Base-by-base conservation (phyloP, 148 eudicot genomes). In the Vaccinium vitisidaea region DNA sequence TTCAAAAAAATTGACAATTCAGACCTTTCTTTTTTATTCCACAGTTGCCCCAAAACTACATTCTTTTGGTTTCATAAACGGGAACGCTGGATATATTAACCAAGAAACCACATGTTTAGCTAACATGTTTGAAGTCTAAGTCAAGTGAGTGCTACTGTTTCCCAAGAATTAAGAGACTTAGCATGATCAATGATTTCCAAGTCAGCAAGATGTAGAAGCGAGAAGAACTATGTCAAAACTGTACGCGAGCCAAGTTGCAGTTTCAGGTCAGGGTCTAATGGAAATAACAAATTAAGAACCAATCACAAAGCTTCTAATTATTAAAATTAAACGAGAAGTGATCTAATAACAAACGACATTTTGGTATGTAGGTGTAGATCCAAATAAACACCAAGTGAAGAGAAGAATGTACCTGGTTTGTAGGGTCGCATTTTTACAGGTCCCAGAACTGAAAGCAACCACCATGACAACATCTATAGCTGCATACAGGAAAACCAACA, bases 401-500 rank as follows among this genome's bases (percentile, higher is more conserved):
- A 63, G 52, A 16, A 48, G 27, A 32, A 54, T 49, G 70, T 69
- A 85, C 80, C 19, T 58, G 56, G 84, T 52, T 84, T 75, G 36
- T 80, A 32, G 36, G 30, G 11, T 74, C 54, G 69, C 12, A 16
- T 14, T 74, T 67, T 78, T 83, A 80, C 94, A 97, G 98, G 95
- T 97, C 80, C 95, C 95, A 48, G 80, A 87, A 74, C 23, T 91
- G 32, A 91, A 87, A 75, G 90, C 92, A 79, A 89, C 89, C 50
- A 88, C 84, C 88, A 43, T 97, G 79, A 93, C 90, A 91, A 79
- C 95, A 71, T 92, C 96, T 30, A 71, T 95, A 86, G 89, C 95
- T 32, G 84, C 50, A 92, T 83, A 93, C 90, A 70, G 98, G 99
- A 30, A 95, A 94, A 82, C 96, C 99, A 19, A 92, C 98, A 5